Evolutionary conservation across 257 asterid species (phyloP).

Genomic region (Jacaranda mimosifolia): DNA sequence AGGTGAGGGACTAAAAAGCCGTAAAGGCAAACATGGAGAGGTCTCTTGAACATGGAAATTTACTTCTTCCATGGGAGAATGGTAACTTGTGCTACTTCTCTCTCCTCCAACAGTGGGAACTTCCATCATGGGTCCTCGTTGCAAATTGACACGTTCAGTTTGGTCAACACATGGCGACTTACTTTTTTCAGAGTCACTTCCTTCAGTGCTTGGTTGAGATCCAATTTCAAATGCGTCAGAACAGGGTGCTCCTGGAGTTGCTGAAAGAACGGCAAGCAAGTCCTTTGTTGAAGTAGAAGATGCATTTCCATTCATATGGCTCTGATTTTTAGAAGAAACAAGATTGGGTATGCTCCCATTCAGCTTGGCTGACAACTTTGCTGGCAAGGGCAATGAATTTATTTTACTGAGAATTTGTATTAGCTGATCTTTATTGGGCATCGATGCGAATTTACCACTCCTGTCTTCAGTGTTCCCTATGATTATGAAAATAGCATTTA

Average conservation of each 20-base stretch:
- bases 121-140: slow-evolving; percentile 42
- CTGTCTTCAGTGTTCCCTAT: slow-evolving; percentile 62
- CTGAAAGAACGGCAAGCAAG: slow-evolving; percentile 77
- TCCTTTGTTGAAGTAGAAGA: slow-evolving; percentile 72
- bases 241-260: slow-evolving; percentile 45
- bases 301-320: slow-evolving; percentile 43
- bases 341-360: slow-evolving; percentile 45
- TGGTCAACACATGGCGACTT: slow-evolving; percentile 59
- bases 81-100: slow-evolving; percentile 58
- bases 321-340: slow-evolving; percentile 45
- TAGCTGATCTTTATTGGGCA: slow-evolving; percentile 71
- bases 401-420: slow-evolving; percentile 69
- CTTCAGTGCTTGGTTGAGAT: slow-evolving; percentile 64
- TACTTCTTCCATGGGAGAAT: slow-evolving; percentile 57
- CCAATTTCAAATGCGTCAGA: slow-evolving; percentile 50
- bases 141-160: slow-evolving; percentile 48
- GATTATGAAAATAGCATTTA: slow-evolving; percentile 27
- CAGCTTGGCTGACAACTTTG: slow-evolving; percentile 49
- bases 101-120: slow-evolving; percentile 47
- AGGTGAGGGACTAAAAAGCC: slow-evolving; percentile 70
- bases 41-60: slow-evolving; percentile 51
- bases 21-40: slow-evolving; percentile 55
- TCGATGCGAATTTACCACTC: slow-evolving; percentile 43
- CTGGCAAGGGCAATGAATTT: slow-evolving; percentile 70
- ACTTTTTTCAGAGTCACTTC: slow-evolving; percentile 75